Conservation (phyloP, 768 basidiomycete species). For the Suillus fuscotomentosus region DNA sequence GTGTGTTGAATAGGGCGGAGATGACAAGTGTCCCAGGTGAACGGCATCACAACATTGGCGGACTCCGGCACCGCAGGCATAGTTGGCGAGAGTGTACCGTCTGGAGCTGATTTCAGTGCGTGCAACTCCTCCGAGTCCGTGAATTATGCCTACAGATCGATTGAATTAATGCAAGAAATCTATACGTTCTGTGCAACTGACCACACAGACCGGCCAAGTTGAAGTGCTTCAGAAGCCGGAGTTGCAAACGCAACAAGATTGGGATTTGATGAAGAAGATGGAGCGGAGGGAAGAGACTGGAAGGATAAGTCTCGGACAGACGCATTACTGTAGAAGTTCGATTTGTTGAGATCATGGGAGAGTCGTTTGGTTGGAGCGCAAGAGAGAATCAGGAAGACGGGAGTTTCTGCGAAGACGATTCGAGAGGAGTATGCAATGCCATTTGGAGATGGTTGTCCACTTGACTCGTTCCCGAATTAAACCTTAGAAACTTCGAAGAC, state of each 20-base stretch:
- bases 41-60: slow-evolving; percentile 69
- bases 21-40: slow-evolving; percentile 89
- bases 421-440: slow-evolving; percentile 20
- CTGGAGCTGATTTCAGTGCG: slow-evolving; percentile 60
- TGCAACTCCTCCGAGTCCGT: slow-evolving; percentile 56
- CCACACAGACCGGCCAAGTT: slow-evolving; percentile 71
- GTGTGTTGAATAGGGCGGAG: slow-evolving; percentile 82
- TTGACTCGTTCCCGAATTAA: slow-evolving; percentile 55
- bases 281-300: slow-evolving; percentile 17
- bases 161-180: slow-evolving; percentile 10
- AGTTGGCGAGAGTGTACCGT: slow-evolving; percentile 47
- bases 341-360: slow-evolving; percentile 62
- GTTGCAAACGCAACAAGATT: slow-evolving; percentile 20
- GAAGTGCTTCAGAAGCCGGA: slow-evolving; percentile 13
- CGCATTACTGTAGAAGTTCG: slow-evolving; percentile 24
- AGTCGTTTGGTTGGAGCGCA: slow-evolving; percentile 71
- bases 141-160: slow-evolving; percentile 73
- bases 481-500: slow-evolving; percentile 54
- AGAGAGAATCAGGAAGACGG: slow-evolving; percentile 54
- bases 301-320: slow-evolving; percentile 19
- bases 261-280: slow-evolving; percentile 20
- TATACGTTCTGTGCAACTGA: slow-evolving; percentile 30
- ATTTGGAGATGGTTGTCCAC: slow-evolving; percentile 39
- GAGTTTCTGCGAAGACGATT: slow-evolving; percentile 19
- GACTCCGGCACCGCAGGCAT: slow-evolving; percentile 58